A percentile compares a stretch with the other conserved stretches of the same genome.
These are phyloP conservation scores for Botryotinia convoluta DNA, from an alignment of 2,329 filamentous ascomycete genomes.

Conservation along the genomic window DNA sequence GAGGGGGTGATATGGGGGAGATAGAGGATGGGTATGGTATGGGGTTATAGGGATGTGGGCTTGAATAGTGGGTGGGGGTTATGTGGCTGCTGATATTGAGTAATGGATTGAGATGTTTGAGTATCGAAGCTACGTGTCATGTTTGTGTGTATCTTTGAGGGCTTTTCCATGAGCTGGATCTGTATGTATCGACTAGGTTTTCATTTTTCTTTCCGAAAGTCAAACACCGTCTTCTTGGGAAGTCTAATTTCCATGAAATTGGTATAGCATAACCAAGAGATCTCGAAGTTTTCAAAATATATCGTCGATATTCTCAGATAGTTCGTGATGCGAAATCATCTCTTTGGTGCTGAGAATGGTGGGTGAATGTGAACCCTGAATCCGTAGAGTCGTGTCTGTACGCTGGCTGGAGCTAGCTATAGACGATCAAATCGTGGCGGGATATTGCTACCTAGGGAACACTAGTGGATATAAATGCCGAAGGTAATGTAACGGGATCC, in stretches of 20 bases:
- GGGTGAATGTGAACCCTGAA: accelerated
- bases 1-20: neutral
- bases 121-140: neutral
- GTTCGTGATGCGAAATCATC: neutral
- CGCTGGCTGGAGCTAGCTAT: neutral
- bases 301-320: neutral
- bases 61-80: neutral
- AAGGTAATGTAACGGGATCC: too few relatives aligned
- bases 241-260: accelerated
- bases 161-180: accelerated
- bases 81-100: neutral
- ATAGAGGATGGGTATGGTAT: neutral
- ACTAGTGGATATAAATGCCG: neutral
- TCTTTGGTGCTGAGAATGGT: neutral
- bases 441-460: neutral
- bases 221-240: accelerated
- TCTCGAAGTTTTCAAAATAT: neutral
- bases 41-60: too few relatives aligned
- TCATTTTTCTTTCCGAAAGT: neutral
- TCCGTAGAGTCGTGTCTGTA: neutral
- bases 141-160: neutral
- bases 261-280: neutral
- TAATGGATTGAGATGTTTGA: neutral
- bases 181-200: neutral
- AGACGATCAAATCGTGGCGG: neutral